Base-by-base conservation (phyloP, 345 rosid genomes). In the Sisymbrium altissimum region DNA sequence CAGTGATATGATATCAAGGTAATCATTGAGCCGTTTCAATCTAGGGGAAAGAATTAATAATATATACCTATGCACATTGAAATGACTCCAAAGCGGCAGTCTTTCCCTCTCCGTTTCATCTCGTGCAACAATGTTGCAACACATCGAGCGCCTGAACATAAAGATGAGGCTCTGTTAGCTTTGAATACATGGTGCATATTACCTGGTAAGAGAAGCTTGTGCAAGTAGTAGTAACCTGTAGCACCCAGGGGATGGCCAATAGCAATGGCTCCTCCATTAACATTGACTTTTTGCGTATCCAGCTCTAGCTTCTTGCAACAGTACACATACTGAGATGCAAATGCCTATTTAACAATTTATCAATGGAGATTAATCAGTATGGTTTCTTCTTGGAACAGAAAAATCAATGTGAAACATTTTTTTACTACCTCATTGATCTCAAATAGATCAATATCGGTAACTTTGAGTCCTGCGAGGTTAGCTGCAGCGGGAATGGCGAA, bases 241-340 rank as follows among this genome's bases (percentile, higher is more conserved):
- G 93, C 96, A 21, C 97, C 99, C 79, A 95, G 78, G 74, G 97
- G 97, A 88, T 95, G 96, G 9, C 99, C 97, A 13, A 95, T 81
- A 70, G 97, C 99, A 15, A 95, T 83, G 61, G 97, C 99, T 54
- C 99, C 99, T 30, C 97, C 99, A 67, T 95, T 95, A 54, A 92
- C 97, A 60, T 95, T 95, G 65, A 95, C 91, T 78, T 89, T 89
- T 52, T 84, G 82, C 19, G 71, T 72, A 76, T 87, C 90, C 38
- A 92, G 93, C 68, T 73, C 89, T 64, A 95, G 75, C 78, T 91
- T 95, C 84, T 90, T 95, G 61, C 81, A 50, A 40, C 91, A 87
- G 78, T 95, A 95, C 38, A 88, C 92, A 64, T 69, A 95, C 74
- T 95, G 99, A 35, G 97, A 95, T 65, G 97, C 99, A 87, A 95